phyloP scores from a whole-genome alignment of 495 filamentous ascomycete genomes.

The Cladorrhinum samala region DNA sequence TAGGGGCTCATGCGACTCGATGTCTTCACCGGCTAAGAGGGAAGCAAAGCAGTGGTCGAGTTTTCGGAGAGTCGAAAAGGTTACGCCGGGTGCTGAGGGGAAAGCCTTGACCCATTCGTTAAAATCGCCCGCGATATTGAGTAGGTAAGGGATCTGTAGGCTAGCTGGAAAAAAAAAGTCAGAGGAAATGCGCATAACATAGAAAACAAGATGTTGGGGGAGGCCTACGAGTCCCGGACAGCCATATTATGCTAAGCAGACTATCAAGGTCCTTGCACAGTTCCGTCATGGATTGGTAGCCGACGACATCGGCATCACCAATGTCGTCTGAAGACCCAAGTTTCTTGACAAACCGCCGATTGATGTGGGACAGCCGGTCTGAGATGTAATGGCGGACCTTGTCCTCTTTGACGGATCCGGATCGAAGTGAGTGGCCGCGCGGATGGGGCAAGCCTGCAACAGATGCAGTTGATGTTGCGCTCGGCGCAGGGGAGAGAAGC shows the following conservation, averaged over 20 bases:
- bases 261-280: slow-evolving; percentile 63
- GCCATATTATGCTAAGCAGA: slow-evolving; percentile 73
- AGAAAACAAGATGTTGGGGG: neutral
- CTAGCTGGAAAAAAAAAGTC: slow-evolving; percentile 45
- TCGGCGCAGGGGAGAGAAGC: slow-evolving; percentile 51
- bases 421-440: slow-evolving; percentile 55
- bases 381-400: slow-evolving; percentile 66
- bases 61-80: slow-evolving; percentile 65
- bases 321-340: slow-evolving; percentile 46
- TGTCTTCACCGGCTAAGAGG: slow-evolving; percentile 59
- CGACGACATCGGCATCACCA: slow-evolving; percentile 42
- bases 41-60: slow-evolving; percentile 72
- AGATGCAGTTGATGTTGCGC: slow-evolving; percentile 38
- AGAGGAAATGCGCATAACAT: no score
- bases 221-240: slow-evolving; percentile 69
- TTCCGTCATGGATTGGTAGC: slow-evolving; percentile 64
- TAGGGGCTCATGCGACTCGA: slow-evolving; percentile 55
- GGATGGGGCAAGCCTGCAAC: slow-evolving; percentile 54
- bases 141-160: slow-evolving; percentile 76
- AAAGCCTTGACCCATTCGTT: slow-evolving; percentile 61
- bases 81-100: slow-evolving; percentile 55
- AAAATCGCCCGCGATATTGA: slow-evolving; percentile 66
- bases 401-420: slow-evolving; percentile 72
- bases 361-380: slow-evolving; percentile 54
- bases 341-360: slow-evolving; percentile 69